A percentile compares a stretch with the other conserved stretches of the same genome.
These are phyloP conservation scores for Talaromyces marneffei DNA, from an alignment of 2,329 filamentous ascomycete species.

Conservation along the genomic window DNA sequence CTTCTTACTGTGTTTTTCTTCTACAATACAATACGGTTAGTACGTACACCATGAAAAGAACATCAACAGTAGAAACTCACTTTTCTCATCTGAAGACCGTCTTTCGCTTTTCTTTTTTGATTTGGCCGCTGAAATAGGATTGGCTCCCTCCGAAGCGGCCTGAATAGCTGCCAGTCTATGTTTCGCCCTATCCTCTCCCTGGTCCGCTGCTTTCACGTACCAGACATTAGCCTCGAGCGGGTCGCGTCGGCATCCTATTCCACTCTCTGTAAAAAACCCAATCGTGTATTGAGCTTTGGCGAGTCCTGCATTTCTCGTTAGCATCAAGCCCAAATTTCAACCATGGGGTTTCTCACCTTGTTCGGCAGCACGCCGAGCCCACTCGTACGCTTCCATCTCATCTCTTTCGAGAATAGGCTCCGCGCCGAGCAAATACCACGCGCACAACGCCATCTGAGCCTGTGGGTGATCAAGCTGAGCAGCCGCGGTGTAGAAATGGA, in stretches of 20 bases:
- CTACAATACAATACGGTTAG: background rate
- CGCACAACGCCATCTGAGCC: slow-evolving; percentile 97
- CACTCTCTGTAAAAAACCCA: slow-evolving; percentile 97
- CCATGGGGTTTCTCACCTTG: slow-evolving; percentile 57
- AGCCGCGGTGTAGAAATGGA: slow-evolving; percentile 94
- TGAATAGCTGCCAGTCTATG: slow-evolving; percentile 81
- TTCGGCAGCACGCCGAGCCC: slow-evolving; percentile 82
- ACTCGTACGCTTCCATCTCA: slow-evolving; percentile 92
- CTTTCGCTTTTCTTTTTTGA: slow-evolving; percentile 16
- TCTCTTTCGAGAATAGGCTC: slow-evolving; percentile 90
- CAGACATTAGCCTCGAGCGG: slow-evolving; percentile 96
- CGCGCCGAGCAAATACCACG: slow-evolving; percentile 96
- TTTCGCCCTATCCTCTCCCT: slow-evolving; percentile 83
- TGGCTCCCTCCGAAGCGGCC: slow-evolving; percentile 62
- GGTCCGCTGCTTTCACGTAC: slow-evolving; percentile 93
- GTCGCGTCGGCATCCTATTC: slow-evolving; percentile 89
- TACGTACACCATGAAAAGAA: background rate
- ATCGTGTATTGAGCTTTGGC: slow-evolving; percentile 82
- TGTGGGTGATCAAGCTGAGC: slow-evolving; percentile 76
- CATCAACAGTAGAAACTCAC: background rate
- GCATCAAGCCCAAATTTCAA: background rate
- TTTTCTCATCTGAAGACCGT: slow-evolving; percentile 10
- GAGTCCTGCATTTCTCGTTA: slow-evolving; percentile 31
- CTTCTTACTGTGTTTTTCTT: slow-evolving; percentile 16
- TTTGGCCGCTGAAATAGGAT: slow-evolving; percentile 25